Conservation (phyloP, 2,329 filamentous ascomycete species). For the Corinectria fuckeliana region DNA sequence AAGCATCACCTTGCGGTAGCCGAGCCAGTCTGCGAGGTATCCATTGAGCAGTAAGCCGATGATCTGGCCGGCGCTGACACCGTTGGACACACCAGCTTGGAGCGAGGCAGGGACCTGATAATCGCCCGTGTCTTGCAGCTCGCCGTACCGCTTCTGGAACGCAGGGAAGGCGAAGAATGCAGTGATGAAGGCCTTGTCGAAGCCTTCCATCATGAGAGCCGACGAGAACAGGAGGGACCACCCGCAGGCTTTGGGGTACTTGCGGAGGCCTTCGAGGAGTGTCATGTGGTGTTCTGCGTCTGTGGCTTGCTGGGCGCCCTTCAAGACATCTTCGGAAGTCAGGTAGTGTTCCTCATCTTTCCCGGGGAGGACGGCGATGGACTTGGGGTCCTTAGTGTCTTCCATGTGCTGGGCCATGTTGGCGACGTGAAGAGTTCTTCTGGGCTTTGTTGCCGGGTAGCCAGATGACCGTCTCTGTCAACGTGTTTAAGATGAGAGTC, state of each 20-base stretch:
- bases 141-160: conserved; percentile 48
- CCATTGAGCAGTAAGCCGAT: conserved; percentile 57
- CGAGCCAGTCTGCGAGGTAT: conserved; percentile 51
- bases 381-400: conserved; percentile 22
- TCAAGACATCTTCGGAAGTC: conserved; percentile 20
- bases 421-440: not conserved
- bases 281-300: conserved; percentile 41
- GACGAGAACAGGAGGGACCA: conserved; percentile 48
- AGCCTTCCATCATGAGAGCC: conserved; percentile 49
- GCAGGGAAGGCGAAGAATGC: conserved; percentile 48
- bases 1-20: conserved; percentile 54
- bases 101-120: conserved; percentile 56
- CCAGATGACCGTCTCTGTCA: not conserved
- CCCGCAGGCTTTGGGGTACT: conserved; percentile 46
- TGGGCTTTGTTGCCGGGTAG: not conserved
- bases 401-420: conserved; percentile 25
- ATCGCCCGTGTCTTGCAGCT: conserved; percentile 39
- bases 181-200: conserved; percentile 48
- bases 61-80: conserved; percentile 54
- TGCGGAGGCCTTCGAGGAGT: conserved; percentile 43
- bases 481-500: too few species aligned
- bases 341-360: conserved; percentile 23
- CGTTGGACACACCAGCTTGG: conserved; percentile 57
- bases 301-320: conserved; percentile 25
- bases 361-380: conserved; percentile 3